Evolutionary conservation across 345 rosid species (phyloP).

Genomic region (Brassica juncea): DNA sequence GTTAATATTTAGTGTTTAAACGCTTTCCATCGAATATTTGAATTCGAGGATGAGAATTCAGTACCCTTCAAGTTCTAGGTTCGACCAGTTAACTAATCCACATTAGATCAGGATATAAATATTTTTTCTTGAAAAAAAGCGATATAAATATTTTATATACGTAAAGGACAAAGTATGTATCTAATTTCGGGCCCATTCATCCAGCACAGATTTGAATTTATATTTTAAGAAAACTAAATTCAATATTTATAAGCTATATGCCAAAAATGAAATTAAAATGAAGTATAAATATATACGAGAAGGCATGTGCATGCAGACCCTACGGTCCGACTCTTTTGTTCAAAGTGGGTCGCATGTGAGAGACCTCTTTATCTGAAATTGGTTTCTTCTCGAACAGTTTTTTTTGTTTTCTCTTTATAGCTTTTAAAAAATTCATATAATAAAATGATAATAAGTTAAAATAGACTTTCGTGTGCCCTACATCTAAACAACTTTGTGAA

Average conservation of each 20-base stretch:
- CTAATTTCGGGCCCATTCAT: not conserved
- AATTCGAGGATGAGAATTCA: not conserved
- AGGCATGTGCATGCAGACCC: conserved; percentile 44
- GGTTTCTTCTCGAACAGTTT: conserved; percentile 35
- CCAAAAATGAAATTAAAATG: conserved; percentile 4
- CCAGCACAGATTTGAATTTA: not conserved
- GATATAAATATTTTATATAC: not conserved
- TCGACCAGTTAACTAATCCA: not conserved
- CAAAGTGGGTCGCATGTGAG: conserved; percentile 44
- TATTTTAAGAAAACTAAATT: not conserved
- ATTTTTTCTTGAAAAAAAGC: too few relatives aligned
- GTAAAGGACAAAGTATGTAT: not conserved
- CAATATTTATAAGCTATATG: conserved; percentile 28
- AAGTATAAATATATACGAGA: conserved; percentile 18
- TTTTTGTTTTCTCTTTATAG: not conserved
- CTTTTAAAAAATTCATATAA: not conserved
- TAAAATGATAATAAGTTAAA: not conserved
- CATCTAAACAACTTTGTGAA: conserved; percentile 32
- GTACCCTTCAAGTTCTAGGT: not conserved
- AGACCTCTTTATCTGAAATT: conserved; percentile 37
- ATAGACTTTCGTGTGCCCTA: not conserved
- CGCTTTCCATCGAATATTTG: not conserved
- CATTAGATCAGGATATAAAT: too few relatives aligned
- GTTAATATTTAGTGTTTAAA: not conserved
- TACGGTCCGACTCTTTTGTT: conserved; percentile 40